These are phyloP conservation scores for Exophiala sideris DNA, from an alignment of 2,329 filamentous ascomycete species.

Conservation along the genomic window DNA sequence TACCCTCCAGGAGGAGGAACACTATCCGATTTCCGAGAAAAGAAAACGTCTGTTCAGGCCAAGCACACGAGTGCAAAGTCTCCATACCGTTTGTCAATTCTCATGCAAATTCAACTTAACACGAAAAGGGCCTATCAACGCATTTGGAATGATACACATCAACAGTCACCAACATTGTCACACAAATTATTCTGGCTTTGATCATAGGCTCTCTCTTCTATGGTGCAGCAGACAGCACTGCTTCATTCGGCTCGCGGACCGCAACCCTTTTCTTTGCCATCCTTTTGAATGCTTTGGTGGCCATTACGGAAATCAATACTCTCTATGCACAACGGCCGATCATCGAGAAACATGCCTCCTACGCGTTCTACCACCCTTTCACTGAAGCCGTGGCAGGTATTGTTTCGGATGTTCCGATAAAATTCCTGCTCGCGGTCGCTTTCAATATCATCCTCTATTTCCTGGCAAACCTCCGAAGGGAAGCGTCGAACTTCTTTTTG, in stretches of 20 bases:
- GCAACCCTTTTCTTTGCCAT: conserved; percentile 64
- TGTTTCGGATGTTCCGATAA: conserved; percentile 81
- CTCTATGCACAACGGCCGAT: conserved; percentile 87
- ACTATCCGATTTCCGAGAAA: conserved; percentile 39
- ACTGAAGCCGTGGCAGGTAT: conserved; percentile 86
- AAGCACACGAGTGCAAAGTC: conserved; percentile 49
- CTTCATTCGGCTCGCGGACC: conserved; percentile 61
- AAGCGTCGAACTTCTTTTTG: conserved; percentile 77
- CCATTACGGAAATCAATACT: conserved; percentile 67
- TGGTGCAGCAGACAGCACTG: conserved; percentile 55
- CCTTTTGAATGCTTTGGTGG: conserved; percentile 59
- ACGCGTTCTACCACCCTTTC: conserved; percentile 85
- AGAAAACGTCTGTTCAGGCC: conserved; percentile 43
- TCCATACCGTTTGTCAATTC: conserved; percentile 55
- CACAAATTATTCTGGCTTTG: conserved; percentile 57
- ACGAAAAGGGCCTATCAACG: conserved; percentile 63
- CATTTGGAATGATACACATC: conserved; percentile 61
- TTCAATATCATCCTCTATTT: conserved; percentile 86
- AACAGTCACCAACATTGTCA: conserved; percentile 60
- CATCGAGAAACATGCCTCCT: conserved; percentile 83
- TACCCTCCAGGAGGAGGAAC: conserved; percentile 43
- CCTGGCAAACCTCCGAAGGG: conserved; percentile 74
- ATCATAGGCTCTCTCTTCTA: conserved; percentile 68
- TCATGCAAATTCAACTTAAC: conserved; percentile 55
- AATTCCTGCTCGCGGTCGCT: conserved; percentile 66